A percentile compares a stretch with the other conserved stretches of the same genome.
These are phyloP conservation scores for Kodamaea plutei DNA, from an alignment of 1,139 yeast species.

Conservation along the genomic window DNA sequence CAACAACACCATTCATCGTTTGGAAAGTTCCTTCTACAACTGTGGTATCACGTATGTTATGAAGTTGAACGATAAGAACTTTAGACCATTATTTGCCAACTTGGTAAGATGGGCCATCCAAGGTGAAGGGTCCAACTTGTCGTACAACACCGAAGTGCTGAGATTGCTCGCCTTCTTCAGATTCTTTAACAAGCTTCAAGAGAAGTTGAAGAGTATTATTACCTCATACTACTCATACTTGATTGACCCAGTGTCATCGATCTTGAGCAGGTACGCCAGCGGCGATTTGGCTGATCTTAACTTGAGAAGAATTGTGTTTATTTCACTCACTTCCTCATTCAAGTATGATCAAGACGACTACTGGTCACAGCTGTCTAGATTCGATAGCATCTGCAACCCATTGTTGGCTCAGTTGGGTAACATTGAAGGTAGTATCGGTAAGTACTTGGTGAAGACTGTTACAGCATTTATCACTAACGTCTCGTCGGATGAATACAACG, in stretches of 20 bases:
- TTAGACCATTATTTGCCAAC: slow-evolving; percentile 86
- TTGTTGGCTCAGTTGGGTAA: slow-evolving; percentile 62
- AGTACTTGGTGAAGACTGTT: slow-evolving; percentile 74
- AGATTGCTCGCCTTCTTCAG: slow-evolving; percentile 75
- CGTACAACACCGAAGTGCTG: slow-evolving; percentile 43
- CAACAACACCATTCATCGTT: slow-evolving; percentile 70
- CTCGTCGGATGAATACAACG: slow-evolving; percentile 81
- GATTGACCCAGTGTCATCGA: slow-evolving; percentile 60
- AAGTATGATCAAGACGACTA: slow-evolving; percentile 89
- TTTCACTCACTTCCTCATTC: slow-evolving; percentile 73
- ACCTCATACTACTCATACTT: slow-evolving; percentile 86
- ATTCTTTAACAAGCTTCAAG: slow-evolving; percentile 81
- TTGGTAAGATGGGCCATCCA: slow-evolving; percentile 91
- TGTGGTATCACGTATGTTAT: slow-evolving; percentile 76
- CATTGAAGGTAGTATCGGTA: slow-evolving; percentile 68
- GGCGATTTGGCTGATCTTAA: slow-evolving; percentile 47
- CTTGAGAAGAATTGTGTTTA: slow-evolving; percentile 66
- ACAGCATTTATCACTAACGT: slow-evolving; percentile 71
- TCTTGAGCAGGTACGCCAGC: slow-evolving; percentile 47
- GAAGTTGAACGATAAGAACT: slow-evolving; percentile 89
- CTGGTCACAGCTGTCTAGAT: slow-evolving; percentile 87
- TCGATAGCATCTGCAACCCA: slow-evolving; percentile 61
- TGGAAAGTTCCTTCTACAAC: slow-evolving; percentile 71
- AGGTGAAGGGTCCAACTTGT: slow-evolving; percentile 61
- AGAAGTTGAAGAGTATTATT: slow-evolving; percentile 77